phyloP scores from a whole-genome alignment of 2,329 filamentous ascomycete species.

The Aspergillus quadricinctus region DNA sequence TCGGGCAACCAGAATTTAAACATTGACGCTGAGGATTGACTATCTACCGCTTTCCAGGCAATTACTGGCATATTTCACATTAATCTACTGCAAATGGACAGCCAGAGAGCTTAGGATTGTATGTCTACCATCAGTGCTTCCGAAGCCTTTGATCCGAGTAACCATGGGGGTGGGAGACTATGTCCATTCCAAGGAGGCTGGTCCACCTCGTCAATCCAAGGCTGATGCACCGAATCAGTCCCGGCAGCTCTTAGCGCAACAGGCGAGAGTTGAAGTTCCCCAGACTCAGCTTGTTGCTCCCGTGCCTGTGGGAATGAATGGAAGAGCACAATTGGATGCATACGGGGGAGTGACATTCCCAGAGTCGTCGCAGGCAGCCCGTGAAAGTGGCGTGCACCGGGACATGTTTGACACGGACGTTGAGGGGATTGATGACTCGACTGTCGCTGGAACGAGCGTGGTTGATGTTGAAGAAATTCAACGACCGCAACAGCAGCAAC shows the following conservation, averaged over 20 bases:
- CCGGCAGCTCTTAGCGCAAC: constrained; percentile 31
- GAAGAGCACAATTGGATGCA: constrained; percentile 11
- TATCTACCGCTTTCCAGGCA: neutral
- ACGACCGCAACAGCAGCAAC: neutral
- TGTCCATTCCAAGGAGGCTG: constrained; percentile 36
- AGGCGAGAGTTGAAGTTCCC: constrained; percentile 34
- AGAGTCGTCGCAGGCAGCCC: constrained; percentile 13
- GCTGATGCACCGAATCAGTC: constrained; percentile 21
- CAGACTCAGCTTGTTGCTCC: constrained; percentile 21
- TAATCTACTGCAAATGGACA: neutral
- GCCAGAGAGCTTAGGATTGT: neutral
- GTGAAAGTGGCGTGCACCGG: constrained; percentile 16
- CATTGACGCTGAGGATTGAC: neutral
- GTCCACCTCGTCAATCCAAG: constrained; percentile 23
- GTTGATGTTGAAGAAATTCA: constrained; percentile 30
- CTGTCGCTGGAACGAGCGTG: constrained; percentile 37
- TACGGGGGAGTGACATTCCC: constrained; percentile 15
- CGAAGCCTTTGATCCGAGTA: neutral
- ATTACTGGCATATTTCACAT: neutral
- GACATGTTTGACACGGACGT: constrained; percentile 43
- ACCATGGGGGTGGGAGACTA: constrained; percentile 42
- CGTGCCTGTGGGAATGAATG: constrained; percentile 13
- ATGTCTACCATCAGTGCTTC: neutral
- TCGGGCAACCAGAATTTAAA: constrained; percentile 5
- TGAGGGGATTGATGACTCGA: constrained; percentile 42